Percentiles rank a stretch among this genome's conserved stretches.
Conservation (phyloP, 768 basidiomycete species). For the Hortiboletus flavorubellus region DNA sequence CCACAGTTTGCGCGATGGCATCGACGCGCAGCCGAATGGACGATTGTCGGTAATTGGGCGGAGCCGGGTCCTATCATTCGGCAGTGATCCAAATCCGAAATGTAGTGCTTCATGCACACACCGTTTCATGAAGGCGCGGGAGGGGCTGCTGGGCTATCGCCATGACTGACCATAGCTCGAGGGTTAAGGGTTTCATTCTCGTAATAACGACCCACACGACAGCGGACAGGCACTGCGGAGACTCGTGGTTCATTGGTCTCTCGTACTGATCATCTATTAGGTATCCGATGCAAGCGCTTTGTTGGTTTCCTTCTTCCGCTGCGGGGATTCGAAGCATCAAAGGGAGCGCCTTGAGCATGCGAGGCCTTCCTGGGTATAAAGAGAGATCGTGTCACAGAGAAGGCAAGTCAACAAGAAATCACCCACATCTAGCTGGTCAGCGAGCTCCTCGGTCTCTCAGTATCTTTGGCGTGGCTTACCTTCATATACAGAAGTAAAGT, state of each 20-base stretch:
- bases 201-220: background rate
- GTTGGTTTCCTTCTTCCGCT: background rate
- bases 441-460: background rate
- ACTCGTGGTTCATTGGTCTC: background rate
- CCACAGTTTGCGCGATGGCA: background rate
- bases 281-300: background rate
- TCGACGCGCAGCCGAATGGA: background rate
- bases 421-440: conserved; percentile 12
- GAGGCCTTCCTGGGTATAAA: conserved; percentile 17
- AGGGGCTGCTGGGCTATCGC: background rate
- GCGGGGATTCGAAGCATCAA: background rate
- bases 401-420: conserved; percentile 1
- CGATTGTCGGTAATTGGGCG: background rate
- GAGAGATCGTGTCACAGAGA: background rate
- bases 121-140: background rate
- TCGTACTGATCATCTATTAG: background rate
- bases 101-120: background rate
- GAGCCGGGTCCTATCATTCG: background rate
- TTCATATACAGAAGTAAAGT: conserved; percentile 1
- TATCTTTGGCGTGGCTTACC: background rate
- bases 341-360: background rate
- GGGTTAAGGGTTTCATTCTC: conserved; percentile 10
- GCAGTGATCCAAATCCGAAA: background rate
- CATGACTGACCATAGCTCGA: background rate
- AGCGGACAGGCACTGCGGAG: background rate